phyloP scores from a whole-genome alignment of 2,329 filamentous ascomycete species.

The Epichloe coenophiala region DNA sequence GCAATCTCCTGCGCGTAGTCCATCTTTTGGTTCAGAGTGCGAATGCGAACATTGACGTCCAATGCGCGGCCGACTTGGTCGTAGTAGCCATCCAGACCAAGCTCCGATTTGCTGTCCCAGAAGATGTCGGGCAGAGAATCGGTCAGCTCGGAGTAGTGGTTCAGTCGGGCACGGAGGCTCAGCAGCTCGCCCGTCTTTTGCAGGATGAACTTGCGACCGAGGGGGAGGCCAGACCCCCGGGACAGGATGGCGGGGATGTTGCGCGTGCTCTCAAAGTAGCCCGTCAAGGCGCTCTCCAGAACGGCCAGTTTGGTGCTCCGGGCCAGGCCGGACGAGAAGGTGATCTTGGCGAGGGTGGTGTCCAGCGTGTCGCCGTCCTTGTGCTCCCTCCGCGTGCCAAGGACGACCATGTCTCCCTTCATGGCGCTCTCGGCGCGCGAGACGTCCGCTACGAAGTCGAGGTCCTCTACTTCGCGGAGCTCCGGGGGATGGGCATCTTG shows the following conservation, averaged over 20 bases:
- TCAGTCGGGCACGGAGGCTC: slow-evolving; percentile 78
- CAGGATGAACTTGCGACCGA: slow-evolving; percentile 62
- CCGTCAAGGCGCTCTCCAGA: slow-evolving; percentile 66
- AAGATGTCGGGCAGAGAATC: slow-evolving; percentile 92
- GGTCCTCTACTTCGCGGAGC: slow-evolving; percentile 70
- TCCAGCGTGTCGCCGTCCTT: slow-evolving; percentile 33
- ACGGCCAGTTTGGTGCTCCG: slow-evolving; percentile 89
- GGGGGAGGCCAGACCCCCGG: slow-evolving; percentile 36
- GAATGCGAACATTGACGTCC: slow-evolving; percentile 84
- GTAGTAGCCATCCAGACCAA: slow-evolving; percentile 88
- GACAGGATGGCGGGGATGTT: slow-evolving; percentile 69
- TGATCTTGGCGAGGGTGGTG: slow-evolving; percentile 77
- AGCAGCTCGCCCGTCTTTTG: slow-evolving; percentile 89
- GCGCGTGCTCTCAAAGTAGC: slow-evolving; percentile 79
- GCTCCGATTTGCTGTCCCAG: slow-evolving; percentile 83
- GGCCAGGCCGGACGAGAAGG: slow-evolving; percentile 88
- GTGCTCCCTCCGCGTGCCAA: slow-evolving; percentile 57
- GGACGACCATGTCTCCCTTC: slow-evolving; percentile 74
- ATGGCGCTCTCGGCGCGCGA: slow-evolving; percentile 62
- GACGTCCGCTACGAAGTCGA: slow-evolving; percentile 73
- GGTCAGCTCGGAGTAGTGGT: slow-evolving; percentile 92
- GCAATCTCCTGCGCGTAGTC: slow-evolving; percentile 96
- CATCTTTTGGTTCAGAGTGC: slow-evolving; percentile 89
- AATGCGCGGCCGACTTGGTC: slow-evolving; percentile 82
- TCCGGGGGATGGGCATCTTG: slow-evolving; percentile 56